A percentile compares a stretch with the other conserved stretches of the same genome.
These are phyloP conservation scores for Perkinsus chesapeaki DNA, from an alignment of 169 alveolate genomes.

Conservation along the genomic window DNA sequence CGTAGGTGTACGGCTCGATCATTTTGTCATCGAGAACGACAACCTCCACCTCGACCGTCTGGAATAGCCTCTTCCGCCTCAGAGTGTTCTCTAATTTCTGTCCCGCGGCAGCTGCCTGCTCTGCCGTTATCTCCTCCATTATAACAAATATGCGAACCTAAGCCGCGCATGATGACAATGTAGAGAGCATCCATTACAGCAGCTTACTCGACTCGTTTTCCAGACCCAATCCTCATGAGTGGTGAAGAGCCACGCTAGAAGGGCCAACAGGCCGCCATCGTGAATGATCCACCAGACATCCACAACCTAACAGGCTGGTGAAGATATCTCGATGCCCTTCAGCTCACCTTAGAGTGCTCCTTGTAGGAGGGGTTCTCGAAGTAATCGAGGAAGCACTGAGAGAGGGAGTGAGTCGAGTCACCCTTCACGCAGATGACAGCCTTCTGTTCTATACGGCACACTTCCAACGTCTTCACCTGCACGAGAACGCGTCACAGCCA, in stretches of 20 bases:
- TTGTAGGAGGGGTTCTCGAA: neutral
- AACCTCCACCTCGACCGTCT: neutral
- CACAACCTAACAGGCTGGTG: neutral
- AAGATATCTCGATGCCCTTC: neutral
- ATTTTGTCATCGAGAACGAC: neutral
- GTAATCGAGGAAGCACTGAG: neutral
- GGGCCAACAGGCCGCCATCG: slow-evolving; percentile 32
- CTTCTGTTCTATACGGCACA: neutral
- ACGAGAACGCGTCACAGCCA: neutral
- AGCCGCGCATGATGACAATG: neutral
- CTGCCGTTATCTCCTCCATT: slow-evolving; percentile 6
- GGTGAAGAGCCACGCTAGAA: slow-evolving; percentile 23
- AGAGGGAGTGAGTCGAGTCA: neutral
- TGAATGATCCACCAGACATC: slow-evolving; percentile 37
- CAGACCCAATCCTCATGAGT: slow-evolving; percentile 20
- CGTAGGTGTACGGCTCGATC: neutral
- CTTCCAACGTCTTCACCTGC: neutral
- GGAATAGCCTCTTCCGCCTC: neutral
- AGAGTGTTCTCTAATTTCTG: neutral
- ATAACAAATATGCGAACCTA: slow-evolving; percentile 28
- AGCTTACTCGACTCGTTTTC: neutral
- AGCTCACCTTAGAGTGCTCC: neutral
- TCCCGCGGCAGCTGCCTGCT: neutral
- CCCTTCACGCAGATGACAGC: neutral
- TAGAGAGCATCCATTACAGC: neutral